Evolutionary conservation across 495 filamentous ascomycete genomes (phyloP), one percentile per base, ranked within the genome.

Genomic region (Aspergillus hancockii): DNA sequence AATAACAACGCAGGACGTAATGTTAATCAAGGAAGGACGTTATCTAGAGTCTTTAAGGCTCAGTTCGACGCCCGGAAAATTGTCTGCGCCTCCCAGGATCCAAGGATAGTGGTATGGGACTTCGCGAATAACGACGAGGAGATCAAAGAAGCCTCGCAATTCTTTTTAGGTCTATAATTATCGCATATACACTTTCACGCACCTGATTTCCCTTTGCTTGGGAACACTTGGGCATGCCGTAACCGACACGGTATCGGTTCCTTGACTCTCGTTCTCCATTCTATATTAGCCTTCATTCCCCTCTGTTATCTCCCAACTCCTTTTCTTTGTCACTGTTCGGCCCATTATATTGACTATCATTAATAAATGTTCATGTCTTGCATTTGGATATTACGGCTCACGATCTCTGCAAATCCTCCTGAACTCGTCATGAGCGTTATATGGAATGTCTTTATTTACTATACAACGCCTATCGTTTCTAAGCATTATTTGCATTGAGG

Each of bases 11-110:
- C 25, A 28, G 25, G 25, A 7, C 25, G 25, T 14, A 36, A 36
- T 36, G 12, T 22, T 21, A 19, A n/a, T 14, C 23, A 40, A 21
- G 21, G 12, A 25, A 59, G 63, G 16, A 71, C 67, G 22, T 69
- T 85, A 58, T 82, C 85, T 14, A 75, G 94, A 28, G 90, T 98
- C n/a, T 98, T 97, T 77, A 98, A 98, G 74, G 80, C 98, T 25
- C 95, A 98, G 75, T 98, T 97, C 65, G 94, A 98, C 67, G 88
- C 92, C 0, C 82, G 93, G 47, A 87, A 93, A 68, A 96, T 98
- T 70, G 90, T 98, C 54, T 96, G 92, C 74, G 96, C 93, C 63
- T 91, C 88, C 49, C 92, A 97, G 66, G 89, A 94, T 57, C 88
- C 86, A 31, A 86, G 88, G 52, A 98, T 98, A 60, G 91, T 98